Percentiles rank a stretch among this genome's conserved stretches.
Conservation (phyloP, 495 filamentous ascomycete genomes). For the Podospora sp. region DNA sequence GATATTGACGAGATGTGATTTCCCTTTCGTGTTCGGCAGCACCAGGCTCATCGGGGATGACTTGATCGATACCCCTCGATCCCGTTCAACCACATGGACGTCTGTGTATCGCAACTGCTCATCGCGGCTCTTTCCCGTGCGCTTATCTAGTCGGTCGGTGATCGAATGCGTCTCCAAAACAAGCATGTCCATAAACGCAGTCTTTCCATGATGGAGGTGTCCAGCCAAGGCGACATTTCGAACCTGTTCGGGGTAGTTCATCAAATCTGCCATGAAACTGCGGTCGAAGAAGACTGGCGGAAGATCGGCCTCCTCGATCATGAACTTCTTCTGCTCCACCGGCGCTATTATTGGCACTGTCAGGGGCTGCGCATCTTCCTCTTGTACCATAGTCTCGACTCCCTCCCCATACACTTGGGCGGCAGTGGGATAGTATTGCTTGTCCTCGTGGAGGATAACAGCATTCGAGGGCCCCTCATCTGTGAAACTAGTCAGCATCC, state of each 20-base stretch:
- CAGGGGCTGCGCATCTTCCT: slow-evolving; percentile 93
- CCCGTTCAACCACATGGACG: slow-evolving; percentile 82
- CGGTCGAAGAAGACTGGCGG: slow-evolving; percentile 85
- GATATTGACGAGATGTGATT: slow-evolving; percentile 95
- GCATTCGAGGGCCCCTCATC: slow-evolving; percentile 94
- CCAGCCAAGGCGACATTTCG: slow-evolving; percentile 90
- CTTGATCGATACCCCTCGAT: slow-evolving; percentile 92
- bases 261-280: slow-evolving; percentile 88
- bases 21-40: slow-evolving; percentile 81
- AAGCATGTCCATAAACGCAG: slow-evolving; percentile 97
- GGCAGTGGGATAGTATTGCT: slow-evolving; percentile 97
- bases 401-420: slow-evolving; percentile 91
- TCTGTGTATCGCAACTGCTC: slow-evolving; percentile 96
- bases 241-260: slow-evolving; percentile 93
- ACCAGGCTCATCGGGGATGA: slow-evolving; percentile 92
- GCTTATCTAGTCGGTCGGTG: slow-evolving; percentile 72
- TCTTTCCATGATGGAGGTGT: slow-evolving; percentile 97
- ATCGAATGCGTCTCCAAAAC: slow-evolving; percentile 93
- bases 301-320: slow-evolving; percentile 85
- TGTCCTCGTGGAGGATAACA: slow-evolving; percentile 95
- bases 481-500: slow-evolving; percentile 25
- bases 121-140: slow-evolving; percentile 76
- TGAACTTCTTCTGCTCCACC: slow-evolving; percentile 92
- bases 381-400: slow-evolving; percentile 94
- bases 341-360: slow-evolving; percentile 92